Evolutionary conservation across 805 yeast species (phyloP), one percentile per base, ranked within the genome.

Genomic region (Pachysolen tannophilus): DNA sequence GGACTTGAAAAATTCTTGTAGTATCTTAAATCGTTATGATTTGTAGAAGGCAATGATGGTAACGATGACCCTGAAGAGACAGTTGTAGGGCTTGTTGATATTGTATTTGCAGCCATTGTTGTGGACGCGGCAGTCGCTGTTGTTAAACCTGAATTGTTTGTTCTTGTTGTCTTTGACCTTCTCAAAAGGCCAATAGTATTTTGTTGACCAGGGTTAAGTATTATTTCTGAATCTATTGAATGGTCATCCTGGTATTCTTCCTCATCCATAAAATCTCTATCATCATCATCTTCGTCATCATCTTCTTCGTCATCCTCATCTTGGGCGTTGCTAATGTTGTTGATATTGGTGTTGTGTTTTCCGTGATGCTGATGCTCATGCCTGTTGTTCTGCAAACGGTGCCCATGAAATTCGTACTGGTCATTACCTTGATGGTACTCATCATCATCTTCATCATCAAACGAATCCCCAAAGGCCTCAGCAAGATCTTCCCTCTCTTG

Each of bases 291-390:
- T n/a, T 45, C 48, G 10, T 41, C 45, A 8, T 44, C 50, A 9
- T 46, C 47, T 17, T 47, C 54, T 8, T 50, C 58, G 27, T 52
- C 52, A 20, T 55, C 65, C 27, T 46, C 55, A 20, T 56, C 57
- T 18, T 50, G 53, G 20, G 52, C 61, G 14, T 57, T 58, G 33
- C 61, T 67, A 21, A 63, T 65, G 39, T 65, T 60, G n/a, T n/a
- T n/a, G n/a, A n/a, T n/a, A n/a, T n/a, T n/a, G n/a, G n/a, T n/a
- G n/a, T n/a, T n/a, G n/a, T n/a, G n/a, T n/a, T n/a, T n/a, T n/a
- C n/a, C n/a, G n/a, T n/a, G n/a, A n/a, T n/a, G n/a, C n/a, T n/a
- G n/a, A n/a, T n/a, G n/a, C n/a, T n/a, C n/a, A n/a, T n/a, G n/a
- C n/a, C n/a, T n/a, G n/a, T n/a, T n/a, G n/a, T n/a, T n/a, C n/a